A percentile compares a stretch with the other conserved stretches of the same genome.
These are phyloP conservation scores for Diaporthe ilicicola DNA, from an alignment of 2,329 filamentous ascomycete species.

Conservation along the genomic window DNA sequence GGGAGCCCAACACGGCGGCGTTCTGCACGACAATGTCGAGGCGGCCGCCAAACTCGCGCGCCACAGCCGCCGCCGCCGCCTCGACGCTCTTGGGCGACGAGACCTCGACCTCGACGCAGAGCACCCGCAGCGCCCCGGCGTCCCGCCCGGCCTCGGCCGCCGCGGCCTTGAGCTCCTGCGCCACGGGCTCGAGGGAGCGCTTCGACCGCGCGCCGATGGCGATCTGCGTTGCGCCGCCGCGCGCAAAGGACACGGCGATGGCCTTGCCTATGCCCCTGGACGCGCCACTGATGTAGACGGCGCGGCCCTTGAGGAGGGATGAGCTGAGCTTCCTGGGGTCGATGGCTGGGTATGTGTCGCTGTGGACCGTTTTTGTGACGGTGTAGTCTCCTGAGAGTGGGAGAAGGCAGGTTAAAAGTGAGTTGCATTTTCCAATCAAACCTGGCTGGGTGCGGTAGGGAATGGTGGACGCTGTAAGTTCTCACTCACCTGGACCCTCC, in stretches of 20 bases:
- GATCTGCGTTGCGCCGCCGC: conserved; percentile 12
- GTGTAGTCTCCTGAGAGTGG: conserved; percentile 17
- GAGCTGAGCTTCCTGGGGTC: conserved; percentile 14
- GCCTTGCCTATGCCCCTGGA: conserved; percentile 21
- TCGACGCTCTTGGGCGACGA: not conserved
- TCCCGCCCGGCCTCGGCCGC: not conserved
- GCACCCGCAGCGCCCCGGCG: not conserved
- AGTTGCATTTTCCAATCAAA: not conserved
- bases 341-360: conserved; percentile 24
- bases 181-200: not conserved
- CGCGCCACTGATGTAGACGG: conserved; percentile 19
- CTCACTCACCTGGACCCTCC: conserved; percentile 20
- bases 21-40: conserved; percentile 18
- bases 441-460: not conserved
- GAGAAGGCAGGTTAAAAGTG: not conserved
- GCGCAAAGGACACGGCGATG: conserved; percentile 22
- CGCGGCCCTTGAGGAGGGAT: not conserved
- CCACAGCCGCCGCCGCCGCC: not conserved
- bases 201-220: conserved; percentile 1
- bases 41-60: not conserved
- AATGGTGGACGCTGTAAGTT: not conserved
- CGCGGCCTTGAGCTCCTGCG: conserved; percentile 1
- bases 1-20: not conserved
- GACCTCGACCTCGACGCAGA: not conserved
- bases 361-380: conserved; percentile 20